Percentiles rank a stretch among this genome's conserved stretches.
phyloP scores from a whole-genome alignment of 2,329 filamentous ascomycete species.

The Pseudogymnoascus sp. region DNA sequence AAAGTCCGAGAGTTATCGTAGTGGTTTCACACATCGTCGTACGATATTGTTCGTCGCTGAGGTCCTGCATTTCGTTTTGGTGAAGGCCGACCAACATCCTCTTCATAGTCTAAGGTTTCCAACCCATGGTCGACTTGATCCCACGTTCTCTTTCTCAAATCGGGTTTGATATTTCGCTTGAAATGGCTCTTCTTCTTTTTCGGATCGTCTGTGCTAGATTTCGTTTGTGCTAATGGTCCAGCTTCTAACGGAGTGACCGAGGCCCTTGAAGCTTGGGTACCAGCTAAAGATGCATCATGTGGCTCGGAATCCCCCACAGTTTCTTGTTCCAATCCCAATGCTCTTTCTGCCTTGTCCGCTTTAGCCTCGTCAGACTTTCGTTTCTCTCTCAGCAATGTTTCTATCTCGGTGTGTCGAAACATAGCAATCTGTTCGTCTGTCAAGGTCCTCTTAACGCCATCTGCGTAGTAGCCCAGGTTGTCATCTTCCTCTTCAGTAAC shows the following conservation, averaged over 20 bases:
- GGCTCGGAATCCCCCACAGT: neutral
- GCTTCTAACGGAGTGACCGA: neutral
- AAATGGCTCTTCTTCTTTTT: constrained; percentile 29
- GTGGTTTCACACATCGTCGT: constrained; percentile 35
- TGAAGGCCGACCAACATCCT: constrained; percentile 27
- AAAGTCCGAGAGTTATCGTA: neutral
- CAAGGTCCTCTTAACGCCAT: constrained; percentile 80
- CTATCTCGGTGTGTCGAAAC: constrained; percentile 82
- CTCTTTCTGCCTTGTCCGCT: neutral
- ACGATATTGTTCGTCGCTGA: constrained; percentile 40
- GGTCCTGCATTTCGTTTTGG: constrained; percentile 24
- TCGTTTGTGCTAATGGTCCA: neutral
- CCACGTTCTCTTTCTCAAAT: constrained; percentile 60
- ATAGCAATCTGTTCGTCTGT: constrained; percentile 88
- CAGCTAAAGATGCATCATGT: neutral
- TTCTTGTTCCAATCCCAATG: neutral
- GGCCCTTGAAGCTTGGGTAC: neutral
- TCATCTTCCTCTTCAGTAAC: constrained; percentile 49
- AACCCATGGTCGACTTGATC: constrained; percentile 56
- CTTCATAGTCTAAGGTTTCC: constrained; percentile 53
- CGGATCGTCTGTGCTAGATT: neutral
- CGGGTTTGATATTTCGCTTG: constrained; percentile 43
- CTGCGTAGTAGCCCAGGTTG: constrained; percentile 72
- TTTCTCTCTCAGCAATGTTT: constrained; percentile 55
- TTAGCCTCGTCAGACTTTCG: constrained; percentile 23